Evolutionary conservation across 805 yeast genomes (phyloP).

Genomic region (Kazachstania viticola): DNA sequence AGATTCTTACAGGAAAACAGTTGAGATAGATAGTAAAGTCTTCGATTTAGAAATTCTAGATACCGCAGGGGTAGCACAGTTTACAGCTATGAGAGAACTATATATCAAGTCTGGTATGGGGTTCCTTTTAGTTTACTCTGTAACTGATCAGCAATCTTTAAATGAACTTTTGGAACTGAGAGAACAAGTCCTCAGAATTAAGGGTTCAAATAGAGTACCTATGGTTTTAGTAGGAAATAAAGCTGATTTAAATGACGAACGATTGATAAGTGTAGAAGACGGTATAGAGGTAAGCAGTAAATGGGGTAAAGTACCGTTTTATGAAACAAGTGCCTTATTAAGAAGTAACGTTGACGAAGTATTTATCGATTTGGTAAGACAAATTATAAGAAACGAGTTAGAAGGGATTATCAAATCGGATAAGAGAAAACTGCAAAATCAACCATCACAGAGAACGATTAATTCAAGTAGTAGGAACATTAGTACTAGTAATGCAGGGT

Average conservation of each 20-base stretch:
- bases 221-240: slow-evolving; percentile 88
- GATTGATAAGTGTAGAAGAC: slow-evolving; percentile 68
- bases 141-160: slow-evolving; percentile 65
- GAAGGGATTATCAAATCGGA: slow-evolving; percentile 11
- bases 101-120: slow-evolving; percentile 86
- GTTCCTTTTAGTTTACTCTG: slow-evolving; percentile 75
- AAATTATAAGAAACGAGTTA: slow-evolving; percentile 41
- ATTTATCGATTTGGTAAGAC: slow-evolving; percentile 78
- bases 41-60: slow-evolving; percentile 82
- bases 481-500: too few relatives aligned
- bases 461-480: too few relatives aligned
- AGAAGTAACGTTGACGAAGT: slow-evolving; percentile 86
- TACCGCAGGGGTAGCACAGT: slow-evolving; percentile 91
- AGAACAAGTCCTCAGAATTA: slow-evolving; percentile 75
- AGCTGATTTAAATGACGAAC: slow-evolving; percentile 66
- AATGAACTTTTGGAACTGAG: slow-evolving; percentile 68
- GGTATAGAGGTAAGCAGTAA: slow-evolving; percentile 74
- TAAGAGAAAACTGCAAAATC: slow-evolving; percentile 6
- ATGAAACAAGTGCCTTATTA: slow-evolving; percentile 88
- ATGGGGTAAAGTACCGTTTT: slow-evolving; percentile 87
- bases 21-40: slow-evolving; percentile 78
- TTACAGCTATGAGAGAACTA: slow-evolving; percentile 88
- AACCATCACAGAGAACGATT: too few relatives aligned
- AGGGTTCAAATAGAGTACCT: slow-evolving; percentile 65
- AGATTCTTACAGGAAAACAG: slow-evolving; percentile 83